Evolutionary conservation across 441 rosid species (phyloP).

Genomic region (Populus hybrid): DNA sequence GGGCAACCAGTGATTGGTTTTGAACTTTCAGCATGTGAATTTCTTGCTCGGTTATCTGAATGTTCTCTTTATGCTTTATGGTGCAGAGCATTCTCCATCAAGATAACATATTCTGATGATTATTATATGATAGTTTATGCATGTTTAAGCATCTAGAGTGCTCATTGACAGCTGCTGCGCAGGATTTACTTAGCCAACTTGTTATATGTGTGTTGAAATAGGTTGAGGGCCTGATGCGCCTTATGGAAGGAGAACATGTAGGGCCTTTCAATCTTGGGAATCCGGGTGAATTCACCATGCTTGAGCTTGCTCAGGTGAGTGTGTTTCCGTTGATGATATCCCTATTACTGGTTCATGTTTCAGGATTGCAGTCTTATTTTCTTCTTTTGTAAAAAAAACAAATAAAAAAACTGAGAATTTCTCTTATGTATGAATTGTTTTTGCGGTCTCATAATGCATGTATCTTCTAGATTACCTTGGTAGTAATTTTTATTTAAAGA

Average conservation of each 20-base stretch:
- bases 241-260: conserved; percentile 95
- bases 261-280: conserved; percentile 97
- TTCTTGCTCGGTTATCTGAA: neutral
- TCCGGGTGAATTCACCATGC: conserved; percentile 99
- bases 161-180: neutral
- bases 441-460: too few species aligned
- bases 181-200: conserved; percentile 3
- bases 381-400: neutral
- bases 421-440: too few species aligned
- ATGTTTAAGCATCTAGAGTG: neutral
- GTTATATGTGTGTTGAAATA: conserved; percentile 21
- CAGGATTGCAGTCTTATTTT: neutral
- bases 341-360: neutral
- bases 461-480: too few species aligned
- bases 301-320: conserved; percentile 81
- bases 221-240: conserved; percentile 96
- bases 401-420: too few species aligned
- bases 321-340: neutral
- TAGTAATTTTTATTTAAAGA: too few species aligned
- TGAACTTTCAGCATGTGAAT: neutral
- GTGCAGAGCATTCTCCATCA: neutral
- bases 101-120: neutral
- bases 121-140: neutral
- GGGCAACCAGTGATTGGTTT: neutral
- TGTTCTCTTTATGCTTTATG: neutral